Percentiles rank a stretch among this genome's conserved stretches.
Conservation (phyloP, 106 monocot genomes). For the Dendrobium chrysotoxum region DNA sequence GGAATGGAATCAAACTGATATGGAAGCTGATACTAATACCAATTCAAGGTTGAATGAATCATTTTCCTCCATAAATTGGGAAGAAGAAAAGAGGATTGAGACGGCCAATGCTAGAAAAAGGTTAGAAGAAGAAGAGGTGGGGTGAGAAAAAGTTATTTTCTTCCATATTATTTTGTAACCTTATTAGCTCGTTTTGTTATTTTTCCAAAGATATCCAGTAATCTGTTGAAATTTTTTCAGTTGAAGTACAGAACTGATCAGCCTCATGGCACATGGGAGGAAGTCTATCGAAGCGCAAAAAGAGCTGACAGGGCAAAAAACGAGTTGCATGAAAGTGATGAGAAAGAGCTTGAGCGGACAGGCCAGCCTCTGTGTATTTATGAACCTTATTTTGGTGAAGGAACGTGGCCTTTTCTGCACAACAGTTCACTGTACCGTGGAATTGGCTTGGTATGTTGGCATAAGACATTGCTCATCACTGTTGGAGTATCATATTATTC, state of each 20-base stretch:
- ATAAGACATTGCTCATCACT: background rate
- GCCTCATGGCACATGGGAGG: constrained; percentile 92
- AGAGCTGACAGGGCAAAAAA: constrained; percentile 73
- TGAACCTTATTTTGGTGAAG: constrained; percentile 97
- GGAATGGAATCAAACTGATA: constrained; percentile 41
- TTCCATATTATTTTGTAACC: constrained; percentile 11
- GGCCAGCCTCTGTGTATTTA: constrained; percentile 97
- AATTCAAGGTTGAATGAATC: constrained; percentile 34
- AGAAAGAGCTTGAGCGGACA: constrained; percentile 88
- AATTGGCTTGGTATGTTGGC: constrained; percentile 71
- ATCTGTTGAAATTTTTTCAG: constrained; percentile 44
- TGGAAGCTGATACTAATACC: constrained; percentile 22
- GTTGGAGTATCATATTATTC: background rate
- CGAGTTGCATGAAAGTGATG: constrained; percentile 88
- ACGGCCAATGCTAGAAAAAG: constrained; percentile 39
- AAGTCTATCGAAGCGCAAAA: constrained; percentile 84
- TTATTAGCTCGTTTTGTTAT: background rate
- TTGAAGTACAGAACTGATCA: constrained; percentile 79
- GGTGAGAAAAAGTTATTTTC: constrained; percentile 1
- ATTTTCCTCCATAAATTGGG: constrained; percentile 63
- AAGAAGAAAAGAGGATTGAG: constrained; percentile 55
- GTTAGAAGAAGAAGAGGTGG: constrained; percentile 90
- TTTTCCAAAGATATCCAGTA: constrained; percentile 17
- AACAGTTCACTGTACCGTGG: constrained; percentile 89
- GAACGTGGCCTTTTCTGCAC: constrained; percentile 90